Evolutionary conservation across 1,284 basidiomycete species (phyloP), one percentile per base, ranked within the genome.

Genomic region (Leccinum pseudoinsigne): DNA sequence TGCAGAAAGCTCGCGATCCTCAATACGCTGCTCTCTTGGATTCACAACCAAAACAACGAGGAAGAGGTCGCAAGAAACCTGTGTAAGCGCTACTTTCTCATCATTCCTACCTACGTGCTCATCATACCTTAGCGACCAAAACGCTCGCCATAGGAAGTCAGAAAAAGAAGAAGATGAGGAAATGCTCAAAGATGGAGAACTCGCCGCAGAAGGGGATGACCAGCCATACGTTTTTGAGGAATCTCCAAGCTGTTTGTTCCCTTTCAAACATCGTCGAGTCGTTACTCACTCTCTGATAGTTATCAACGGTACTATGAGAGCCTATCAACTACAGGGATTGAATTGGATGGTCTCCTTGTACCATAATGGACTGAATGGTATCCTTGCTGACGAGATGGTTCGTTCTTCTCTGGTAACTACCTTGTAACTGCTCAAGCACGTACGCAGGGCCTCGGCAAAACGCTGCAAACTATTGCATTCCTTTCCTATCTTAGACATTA

Each of bases 131-230:
- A 90, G 87, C 58, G 88, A 90, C 69, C 89, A 89, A 64, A 92
- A 82, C 64, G 84, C 91, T 60, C 88, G 95, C 47, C 93, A 95
- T 71, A 87, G 97, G 61, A 98, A 97, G 78, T 96, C 94, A 0
- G 97, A 99, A 77, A 98, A 98, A 78, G 97, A 98, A 73, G 97
- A 98, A 75, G 97, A 98, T 66, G 95, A 98, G 70, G 96, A 98
- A 77, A 72, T 98, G 72, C 78, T 98, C 58, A 93, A 95, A 69
- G 94, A 95, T 61, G 91, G 87, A 3, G 92, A 94, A 67, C 83
- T 90, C 42, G 93, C 89, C 26, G 86, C 82, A 5, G 89, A 90
- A 61, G 92, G 90, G 9, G 88, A 92, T 66, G 92, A 95, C 71
- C 90, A 93, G 65, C 92, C 94, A 0, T 93, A 89, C 68, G 93